A percentile compares a stretch with the other conserved stretches of the same genome.
phyloP scores from a whole-genome alignment of 139 green algal species.

The Chlorella sp. region DNA sequence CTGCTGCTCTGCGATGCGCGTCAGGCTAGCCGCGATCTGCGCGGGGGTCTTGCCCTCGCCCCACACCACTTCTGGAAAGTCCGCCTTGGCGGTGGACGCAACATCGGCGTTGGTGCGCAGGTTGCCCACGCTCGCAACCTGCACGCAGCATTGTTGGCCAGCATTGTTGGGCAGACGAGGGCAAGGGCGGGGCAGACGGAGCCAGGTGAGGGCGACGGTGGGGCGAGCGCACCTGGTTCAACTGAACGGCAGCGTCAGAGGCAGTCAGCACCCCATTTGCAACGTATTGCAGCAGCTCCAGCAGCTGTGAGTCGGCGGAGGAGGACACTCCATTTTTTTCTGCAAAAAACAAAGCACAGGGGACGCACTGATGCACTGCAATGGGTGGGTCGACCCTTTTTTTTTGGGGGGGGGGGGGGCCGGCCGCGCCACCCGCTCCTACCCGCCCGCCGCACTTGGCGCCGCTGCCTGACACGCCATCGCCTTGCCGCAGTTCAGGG shows the following conservation, averaged over 20 bases:
- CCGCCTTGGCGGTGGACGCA: conserved; percentile 34
- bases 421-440: no score
- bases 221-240: conserved; percentile 16
- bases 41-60: conserved; percentile 56
- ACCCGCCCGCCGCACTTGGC: no score
- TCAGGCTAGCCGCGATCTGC: conserved; percentile 56
- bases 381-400: neutral
- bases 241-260: conserved; percentile 31
- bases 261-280: conserved; percentile 26
- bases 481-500: no score
- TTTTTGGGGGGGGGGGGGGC: no score
- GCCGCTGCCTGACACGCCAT: no score
- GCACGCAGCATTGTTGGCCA: no score
- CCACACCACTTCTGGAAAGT: conserved; percentile 69
- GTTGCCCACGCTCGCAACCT: no score
- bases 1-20: conserved; percentile 49
- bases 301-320: conserved; percentile 1
- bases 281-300: conserved; percentile 35
- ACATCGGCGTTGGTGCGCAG: no score
- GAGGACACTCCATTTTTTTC: neutral
- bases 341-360: neutral
- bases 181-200: neutral
- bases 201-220: neutral
- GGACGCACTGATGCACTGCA: neutral
- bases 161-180: no score